These are phyloP conservation scores for Colletotrichum tofieldiae DNA, from an alignment of 2,329 filamentous ascomycete species.

Conservation along the genomic window DNA sequence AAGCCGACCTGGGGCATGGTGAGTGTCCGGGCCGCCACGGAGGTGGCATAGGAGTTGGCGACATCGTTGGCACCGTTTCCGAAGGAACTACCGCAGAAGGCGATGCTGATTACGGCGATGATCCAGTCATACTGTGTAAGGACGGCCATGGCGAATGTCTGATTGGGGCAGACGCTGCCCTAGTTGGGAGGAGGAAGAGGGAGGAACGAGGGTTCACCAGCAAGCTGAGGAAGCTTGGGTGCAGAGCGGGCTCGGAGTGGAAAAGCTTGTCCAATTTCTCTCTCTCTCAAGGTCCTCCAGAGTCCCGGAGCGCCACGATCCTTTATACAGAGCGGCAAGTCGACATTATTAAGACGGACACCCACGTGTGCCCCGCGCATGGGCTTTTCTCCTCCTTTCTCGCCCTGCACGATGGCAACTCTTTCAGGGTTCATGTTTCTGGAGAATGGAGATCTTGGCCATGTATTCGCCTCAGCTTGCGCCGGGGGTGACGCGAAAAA, in stretches of 20 bases:
- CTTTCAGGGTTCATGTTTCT: constrained; percentile 3
- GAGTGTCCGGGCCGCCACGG: constrained; percentile 65
- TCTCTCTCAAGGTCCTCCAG: constrained; percentile 21
- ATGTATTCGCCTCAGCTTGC: constrained; percentile 17
- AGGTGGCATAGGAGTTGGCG: constrained; percentile 66
- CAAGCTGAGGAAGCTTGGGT: constrained; percentile 1
- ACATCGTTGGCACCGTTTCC: constrained; percentile 44
- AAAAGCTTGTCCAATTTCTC: constrained; percentile 9
- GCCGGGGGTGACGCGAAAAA: not conserved
- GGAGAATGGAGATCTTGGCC: not conserved
- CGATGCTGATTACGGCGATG: constrained; percentile 41
- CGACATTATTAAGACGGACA: not conserved
- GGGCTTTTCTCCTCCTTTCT: not conserved
- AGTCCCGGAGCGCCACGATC: constrained; percentile 24
- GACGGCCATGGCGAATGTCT: constrained; percentile 28
- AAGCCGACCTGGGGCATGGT: constrained; percentile 67
- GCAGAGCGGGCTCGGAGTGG: constrained; percentile 3
- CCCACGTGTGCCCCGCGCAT: not conserved
- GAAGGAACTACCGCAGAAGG: constrained; percentile 41
- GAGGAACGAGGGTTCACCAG: not conserved
- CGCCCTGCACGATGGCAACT: not conserved
- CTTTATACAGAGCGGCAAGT: constrained; percentile 28
- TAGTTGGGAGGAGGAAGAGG: not conserved
- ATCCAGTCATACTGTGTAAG: constrained; percentile 43
- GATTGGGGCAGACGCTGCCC: not conserved